Percentiles rank a stretch among this genome's conserved stretches.
phyloP scores from a whole-genome alignment of 306 rosid species.

The Sophora flavescens region DNA sequence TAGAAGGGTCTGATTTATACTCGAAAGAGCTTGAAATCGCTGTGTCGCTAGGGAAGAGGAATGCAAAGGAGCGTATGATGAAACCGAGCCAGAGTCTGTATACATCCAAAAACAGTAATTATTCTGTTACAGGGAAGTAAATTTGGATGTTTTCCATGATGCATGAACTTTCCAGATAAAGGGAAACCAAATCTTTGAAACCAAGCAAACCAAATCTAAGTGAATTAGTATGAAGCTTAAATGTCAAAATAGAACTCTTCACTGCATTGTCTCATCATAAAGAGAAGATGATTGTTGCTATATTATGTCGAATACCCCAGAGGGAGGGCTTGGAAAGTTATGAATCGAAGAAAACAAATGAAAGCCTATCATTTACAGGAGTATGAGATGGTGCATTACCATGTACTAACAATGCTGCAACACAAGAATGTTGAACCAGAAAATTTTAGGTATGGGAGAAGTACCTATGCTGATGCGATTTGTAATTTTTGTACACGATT shows the following conservation, averaged over 20 bases:
- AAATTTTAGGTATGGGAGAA: slow-evolving; percentile 4
- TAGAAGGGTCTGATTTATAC: slow-evolving; percentile 66
- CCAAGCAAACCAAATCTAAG: neutral
- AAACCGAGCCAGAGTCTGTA: slow-evolving; percentile 66
- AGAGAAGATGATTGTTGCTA: neutral
- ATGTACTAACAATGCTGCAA: slow-evolving; percentile 20
- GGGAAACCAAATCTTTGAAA: slow-evolving; percentile 6
- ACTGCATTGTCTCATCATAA: neutral
- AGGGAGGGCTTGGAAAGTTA: neutral
- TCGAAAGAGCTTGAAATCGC: slow-evolving; percentile 83
- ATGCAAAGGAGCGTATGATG: slow-evolving; percentile 56
- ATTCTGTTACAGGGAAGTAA: slow-evolving; percentile 14
- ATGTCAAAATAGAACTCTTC: neutral
- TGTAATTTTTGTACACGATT: neutral
- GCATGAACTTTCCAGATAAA: slow-evolving; percentile 27
- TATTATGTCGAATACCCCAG: neutral
- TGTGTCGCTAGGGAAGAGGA: slow-evolving; percentile 77
- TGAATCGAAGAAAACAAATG: slow-evolving; percentile 18
- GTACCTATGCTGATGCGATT: neutral
- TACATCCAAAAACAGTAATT: slow-evolving; percentile 4
- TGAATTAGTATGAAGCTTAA: slow-evolving; percentile 9
- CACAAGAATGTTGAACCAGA: slow-evolving; percentile 5
- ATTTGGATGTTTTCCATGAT: slow-evolving; percentile 22
- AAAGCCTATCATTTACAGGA: neutral
- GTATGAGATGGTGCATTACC: slow-evolving; percentile 11